Evolutionary conservation across 2,329 filamentous ascomycete species (phyloP), one percentile per base, ranked within the genome.

Genomic region (Colletotrichum magnum): DNA sequence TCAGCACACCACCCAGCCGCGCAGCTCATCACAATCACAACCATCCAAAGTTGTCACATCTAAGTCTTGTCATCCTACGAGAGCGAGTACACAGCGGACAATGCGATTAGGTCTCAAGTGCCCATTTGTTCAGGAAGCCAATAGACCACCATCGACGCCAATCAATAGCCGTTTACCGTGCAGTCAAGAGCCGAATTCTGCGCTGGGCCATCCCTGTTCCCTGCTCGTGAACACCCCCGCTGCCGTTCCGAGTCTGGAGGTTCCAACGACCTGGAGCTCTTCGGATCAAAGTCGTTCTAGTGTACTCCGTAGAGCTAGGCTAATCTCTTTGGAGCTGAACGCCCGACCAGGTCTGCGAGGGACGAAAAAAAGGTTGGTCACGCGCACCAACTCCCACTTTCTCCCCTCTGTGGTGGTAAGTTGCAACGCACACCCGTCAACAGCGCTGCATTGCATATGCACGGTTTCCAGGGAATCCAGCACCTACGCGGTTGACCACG

Each of bases 171-270:
- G 41, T 48, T 32, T 56, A 32, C 43, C 56, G 18, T 60, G 57
- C 62, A 69, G 67, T 61, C 62, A 61, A 57, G 26, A 66, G 62
- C 67, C 67, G 57, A 16, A 57, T 64, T 56, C 50, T 59, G 51
- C 41, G 18, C 56, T 56, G n/a, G 4, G 16, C 7, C 5, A 66
- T 24, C 62, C 66, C 62, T 66, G 56, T 60, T 51, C 66, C 62
- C 63, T 66, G 62, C 47, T 53, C 18, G 61, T 12, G 6, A 56
- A 32, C 28, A 9, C 26, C 51, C 45, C 63, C 36, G 57, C 56
- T 32, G 41, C 54, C 47, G 63, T 50, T 24, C 51, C 51, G 56
- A 52, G 61, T 48, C 18, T 66, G 56, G 56, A 51, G 50, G 43
- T 56, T 59, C 61, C 61, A 43, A 47, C 64, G 58, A 59, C 45